A percentile compares a stretch with the other conserved stretches of the same genome.
phyloP scores from a whole-genome alignment of 108 stramenopile species.

The Skeletonema costatum region DNA sequence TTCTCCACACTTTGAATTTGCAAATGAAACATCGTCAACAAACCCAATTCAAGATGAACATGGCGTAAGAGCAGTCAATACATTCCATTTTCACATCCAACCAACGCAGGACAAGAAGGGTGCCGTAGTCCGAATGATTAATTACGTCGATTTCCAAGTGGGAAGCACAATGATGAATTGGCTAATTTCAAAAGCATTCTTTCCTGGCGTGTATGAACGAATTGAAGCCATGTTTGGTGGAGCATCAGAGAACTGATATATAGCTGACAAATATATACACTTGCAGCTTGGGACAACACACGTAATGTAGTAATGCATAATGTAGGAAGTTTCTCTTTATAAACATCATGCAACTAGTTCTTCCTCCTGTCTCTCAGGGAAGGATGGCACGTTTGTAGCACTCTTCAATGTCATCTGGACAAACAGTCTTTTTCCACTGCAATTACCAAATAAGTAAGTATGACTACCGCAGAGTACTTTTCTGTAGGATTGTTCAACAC shows the following conservation, averaged over 20 bases:
- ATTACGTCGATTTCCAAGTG: too few species aligned
- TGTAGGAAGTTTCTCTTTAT: too few species aligned
- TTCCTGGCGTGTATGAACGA: neutral
- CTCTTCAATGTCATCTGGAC: constrained; percentile 10
- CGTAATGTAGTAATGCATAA: too few species aligned
- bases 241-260: neutral
- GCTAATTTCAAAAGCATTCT: neutral
- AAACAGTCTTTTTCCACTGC: neutral
- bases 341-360: too few species aligned
- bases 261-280: neutral
- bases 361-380: neutral
- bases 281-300: too few species aligned
- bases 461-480: neutral
- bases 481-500: neutral
- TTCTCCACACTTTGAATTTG: neutral
- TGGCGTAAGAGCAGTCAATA: neutral
- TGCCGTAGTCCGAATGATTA: too few species aligned
- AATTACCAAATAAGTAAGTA: constrained; percentile 29
- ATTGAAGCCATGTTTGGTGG: neutral
- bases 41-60: neutral
- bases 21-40: neutral
- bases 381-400: constrained; percentile 19
- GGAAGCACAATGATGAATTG: too few species aligned
- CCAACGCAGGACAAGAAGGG: too few species aligned
- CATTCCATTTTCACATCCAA: too few species aligned